phyloP scores from a whole-genome alignment of 768 basidiomycete species.

The Russula sp. region DNA sequence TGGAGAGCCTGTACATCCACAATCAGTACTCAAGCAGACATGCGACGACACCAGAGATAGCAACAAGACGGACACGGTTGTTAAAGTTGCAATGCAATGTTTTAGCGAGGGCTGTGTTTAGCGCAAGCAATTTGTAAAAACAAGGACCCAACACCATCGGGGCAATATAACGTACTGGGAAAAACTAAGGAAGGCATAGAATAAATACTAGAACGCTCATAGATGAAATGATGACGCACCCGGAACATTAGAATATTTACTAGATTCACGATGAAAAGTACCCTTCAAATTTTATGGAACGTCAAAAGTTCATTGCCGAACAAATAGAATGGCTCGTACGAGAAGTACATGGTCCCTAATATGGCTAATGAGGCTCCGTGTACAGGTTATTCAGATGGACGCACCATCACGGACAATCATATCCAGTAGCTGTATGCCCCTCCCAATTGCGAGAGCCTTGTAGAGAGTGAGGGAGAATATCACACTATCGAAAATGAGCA shows the following conservation, averaged over 20 bases:
- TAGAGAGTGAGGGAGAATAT: not conserved
- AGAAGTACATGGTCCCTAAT: constrained; percentile 2
- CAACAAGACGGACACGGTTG: too few relatives aligned
- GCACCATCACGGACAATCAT: not conserved
- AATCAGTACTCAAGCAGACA: not conserved
- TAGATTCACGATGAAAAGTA: not conserved
- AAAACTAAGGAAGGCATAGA: not conserved
- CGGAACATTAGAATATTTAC: not conserved
- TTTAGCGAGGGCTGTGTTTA: too few relatives aligned
- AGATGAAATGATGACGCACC: not conserved
- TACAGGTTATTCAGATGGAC: not conserved
- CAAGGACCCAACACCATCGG: too few relatives aligned
- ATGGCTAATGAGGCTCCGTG: not conserved
- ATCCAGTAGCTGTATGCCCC: not conserved
- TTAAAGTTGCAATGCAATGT: too few relatives aligned
- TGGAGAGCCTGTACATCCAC: not conserved
- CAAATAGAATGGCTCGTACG: not conserved
- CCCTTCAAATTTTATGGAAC: not conserved
- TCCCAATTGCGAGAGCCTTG: not conserved
- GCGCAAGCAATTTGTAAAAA: too few relatives aligned
- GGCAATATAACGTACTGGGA: not conserved
- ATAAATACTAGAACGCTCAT: not conserved
- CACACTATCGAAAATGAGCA: not conserved
- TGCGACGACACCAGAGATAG: not conserved
- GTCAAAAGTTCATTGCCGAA: not conserved